These are phyloP conservation scores for Claviceps sp. DNA, from an alignment of 2,329 filamentous ascomycete genomes.

Conservation along the genomic window DNA sequence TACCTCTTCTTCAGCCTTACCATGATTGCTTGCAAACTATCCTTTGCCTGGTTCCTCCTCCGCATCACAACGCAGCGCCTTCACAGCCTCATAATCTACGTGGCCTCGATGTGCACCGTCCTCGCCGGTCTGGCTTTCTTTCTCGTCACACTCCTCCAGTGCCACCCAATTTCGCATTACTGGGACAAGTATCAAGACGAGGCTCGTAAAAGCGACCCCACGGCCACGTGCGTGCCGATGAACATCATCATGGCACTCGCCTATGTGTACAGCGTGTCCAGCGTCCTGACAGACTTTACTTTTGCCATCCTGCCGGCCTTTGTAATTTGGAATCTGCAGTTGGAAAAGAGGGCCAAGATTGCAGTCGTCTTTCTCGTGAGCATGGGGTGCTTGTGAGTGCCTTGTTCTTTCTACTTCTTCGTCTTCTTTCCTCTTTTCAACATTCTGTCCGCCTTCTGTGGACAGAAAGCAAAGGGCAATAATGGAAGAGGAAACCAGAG, in stretches of 20 bases:
- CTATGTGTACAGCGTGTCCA: conserved; percentile 37
- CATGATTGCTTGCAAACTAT: conserved; percentile 27
- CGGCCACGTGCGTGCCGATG: conserved; percentile 20
- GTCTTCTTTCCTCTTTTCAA: background rate
- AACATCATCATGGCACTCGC: conserved; percentile 37
- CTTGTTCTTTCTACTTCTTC: too few relatives aligned
- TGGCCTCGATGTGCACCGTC: conserved; percentile 21
- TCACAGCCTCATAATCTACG: conserved; percentile 23
- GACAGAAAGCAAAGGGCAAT: too few relatives aligned
- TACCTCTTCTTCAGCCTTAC: conserved; percentile 23
- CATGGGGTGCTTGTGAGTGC: conserved; percentile 38
- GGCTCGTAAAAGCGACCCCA: too few relatives aligned
- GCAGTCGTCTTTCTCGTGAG: conserved; percentile 38
- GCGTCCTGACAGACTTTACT: conserved; percentile 36
- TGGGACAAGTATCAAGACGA: conserved; percentile 24
- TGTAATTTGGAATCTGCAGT: conserved; percentile 41
- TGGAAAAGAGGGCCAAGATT: conserved; percentile 34
- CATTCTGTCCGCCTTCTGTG: background rate
- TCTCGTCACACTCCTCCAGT: conserved; percentile 28
- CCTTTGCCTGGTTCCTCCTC: conserved; percentile 29
- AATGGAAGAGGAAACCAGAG: background rate
- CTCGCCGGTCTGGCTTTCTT: conserved; percentile 26
- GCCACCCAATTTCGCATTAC: conserved; percentile 25
- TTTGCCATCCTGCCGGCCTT: conserved; percentile 39
- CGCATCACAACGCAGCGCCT: conserved; percentile 23